These are phyloP conservation scores for Thelephora ganbajun DNA, from an alignment of 768 basidiomycete species.

Conservation along the genomic window DNA sequence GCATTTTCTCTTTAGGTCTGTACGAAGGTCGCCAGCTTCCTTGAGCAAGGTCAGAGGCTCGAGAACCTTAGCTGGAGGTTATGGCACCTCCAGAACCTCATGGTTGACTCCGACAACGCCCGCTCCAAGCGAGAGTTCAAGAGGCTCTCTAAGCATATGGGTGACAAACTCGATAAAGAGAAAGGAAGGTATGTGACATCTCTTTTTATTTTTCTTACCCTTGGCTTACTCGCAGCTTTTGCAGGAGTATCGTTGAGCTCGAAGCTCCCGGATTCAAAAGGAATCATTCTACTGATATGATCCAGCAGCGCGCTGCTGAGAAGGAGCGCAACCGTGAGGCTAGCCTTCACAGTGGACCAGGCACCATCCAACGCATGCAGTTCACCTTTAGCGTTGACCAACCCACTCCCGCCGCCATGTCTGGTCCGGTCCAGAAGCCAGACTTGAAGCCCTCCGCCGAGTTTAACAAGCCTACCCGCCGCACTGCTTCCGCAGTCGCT, in stretches of 20 bases:
- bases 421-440: slow-evolving; percentile 43
- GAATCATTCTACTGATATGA: slow-evolving; percentile 67
- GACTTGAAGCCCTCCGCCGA: slow-evolving; percentile 53
- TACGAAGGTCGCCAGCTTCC: slow-evolving; percentile 81
- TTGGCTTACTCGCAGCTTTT: slow-evolving; percentile 3
- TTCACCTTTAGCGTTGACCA: slow-evolving; percentile 82
- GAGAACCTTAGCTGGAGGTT: slow-evolving; percentile 89
- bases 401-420: slow-evolving; percentile 31
- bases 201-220: slow-evolving; percentile 1
- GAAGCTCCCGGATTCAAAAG: slow-evolving; percentile 73
- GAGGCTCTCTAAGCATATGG: slow-evolving; percentile 78
- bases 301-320: slow-evolving; percentile 68
- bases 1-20: slow-evolving; percentile 41
- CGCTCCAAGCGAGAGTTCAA: slow-evolving; percentile 83
- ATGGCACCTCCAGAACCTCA: slow-evolving; percentile 85
- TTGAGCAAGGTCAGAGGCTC: slow-evolving; percentile 82
- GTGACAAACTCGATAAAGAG: slow-evolving; percentile 87
- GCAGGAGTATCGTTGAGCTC: slow-evolving; percentile 73
- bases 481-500: slow-evolving; percentile 22
- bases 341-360: slow-evolving; percentile 44
- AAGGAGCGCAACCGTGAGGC: slow-evolving; percentile 67
- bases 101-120: slow-evolving; percentile 84
- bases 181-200: slow-evolving; percentile 59
- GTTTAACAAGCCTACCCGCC: slow-evolving; percentile 31
- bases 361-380: slow-evolving; percentile 78